Evolutionary conservation across 108 stramenopile species (phyloP), one percentile per base, ranked within the genome.

Genomic region (Nitzschia palea): DNA sequence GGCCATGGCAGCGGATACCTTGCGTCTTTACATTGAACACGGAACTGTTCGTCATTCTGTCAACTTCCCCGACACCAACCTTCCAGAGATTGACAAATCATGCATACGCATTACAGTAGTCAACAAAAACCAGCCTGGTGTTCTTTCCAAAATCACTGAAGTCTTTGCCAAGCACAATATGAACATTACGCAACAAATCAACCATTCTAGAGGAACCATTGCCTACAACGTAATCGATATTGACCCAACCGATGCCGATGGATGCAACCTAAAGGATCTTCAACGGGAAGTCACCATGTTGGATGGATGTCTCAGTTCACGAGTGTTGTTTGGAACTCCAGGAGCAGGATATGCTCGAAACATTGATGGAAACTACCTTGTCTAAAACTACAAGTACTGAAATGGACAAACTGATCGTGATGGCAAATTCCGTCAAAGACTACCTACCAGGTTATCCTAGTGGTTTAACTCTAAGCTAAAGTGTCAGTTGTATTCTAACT

Each of bases 171-270:
- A 76, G 30, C 71, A 82, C 35, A 67, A 60, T 31, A 43, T 89
- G 35, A 89, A 89, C 70, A 85, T 89, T 65, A 55, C 79, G n/a
- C 88, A 89, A 62, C 88, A 89, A 67, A 73, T 89, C 57, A 89
- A 89, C 55, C 79, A 75, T 29, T 86, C 85, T 20, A 28, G 66
- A 31, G 83, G 78, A 25, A 62, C 80, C 31, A 74, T 89, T 70
- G 88, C 88, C 15, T 89, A 89, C 79, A 89, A 86, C 57, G 88
- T 89, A 12, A 68, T 82, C 37, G 88, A 89, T 68, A 63, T 89
- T 26, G 81, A 80, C 31, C 44, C 78, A 6, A 30, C 69, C 1
- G 68, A 76, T 23, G 72, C 31, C 14, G 55, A 65, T 17, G 20
- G 61, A 18, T 25, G 71, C 44, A 52, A 65, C 36, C 62, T 82